Evolutionary conservation across 257 asterid genomes (phyloP), one percentile per base, ranked within the genome.

Genomic region (Marsdenia floribunda): DNA sequence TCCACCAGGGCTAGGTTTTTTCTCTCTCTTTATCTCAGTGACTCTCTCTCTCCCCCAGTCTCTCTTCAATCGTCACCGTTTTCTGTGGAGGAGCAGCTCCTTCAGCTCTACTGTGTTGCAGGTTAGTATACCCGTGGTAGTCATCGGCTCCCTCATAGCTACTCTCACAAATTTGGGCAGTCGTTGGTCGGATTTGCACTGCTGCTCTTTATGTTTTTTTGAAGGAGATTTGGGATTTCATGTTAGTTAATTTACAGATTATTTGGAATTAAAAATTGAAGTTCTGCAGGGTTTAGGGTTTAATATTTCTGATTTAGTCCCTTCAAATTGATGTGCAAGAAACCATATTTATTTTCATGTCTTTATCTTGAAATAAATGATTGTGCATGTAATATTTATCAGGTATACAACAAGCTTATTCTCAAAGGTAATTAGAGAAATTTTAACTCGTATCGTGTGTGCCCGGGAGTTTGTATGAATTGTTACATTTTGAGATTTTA

Each of bases 41-140:
- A 4, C 50, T 3, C 57, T 14, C 57, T 3, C 29, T 72, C 29
- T 40, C 0, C 12, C 37, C 12, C 37, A 19, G 9, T 73, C 78
- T 35, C 54, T 37, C 38, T 47, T 38, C 47, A 44, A 38, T 72
- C 75, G 61, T 12, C 37, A 29, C 50, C 29, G 19, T 46, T 63
- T 38, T 29, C 59, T 35, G 73, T 65, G 78, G 73, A 65, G 73
- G 57, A 66, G 73, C 78, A 64, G 47, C 73, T 67, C 59, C 57
- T 9, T 38, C 55, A 37, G 73, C 67, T 65, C 64, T 67, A 66
- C 42, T 73, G 60, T 63, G 21, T 3, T 53, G 54, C 50, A 52
- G 71, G 73, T 18, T 66, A 18, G 29, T 66, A 3, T 18, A 3
- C 11, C 52, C 18, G 52, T 21, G 29, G 21, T 26, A 66, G 15